These are phyloP conservation scores for Podila minutissima DNA, from an alignment of 192 early-diverging fungal genomes.

Conservation along the genomic window DNA sequence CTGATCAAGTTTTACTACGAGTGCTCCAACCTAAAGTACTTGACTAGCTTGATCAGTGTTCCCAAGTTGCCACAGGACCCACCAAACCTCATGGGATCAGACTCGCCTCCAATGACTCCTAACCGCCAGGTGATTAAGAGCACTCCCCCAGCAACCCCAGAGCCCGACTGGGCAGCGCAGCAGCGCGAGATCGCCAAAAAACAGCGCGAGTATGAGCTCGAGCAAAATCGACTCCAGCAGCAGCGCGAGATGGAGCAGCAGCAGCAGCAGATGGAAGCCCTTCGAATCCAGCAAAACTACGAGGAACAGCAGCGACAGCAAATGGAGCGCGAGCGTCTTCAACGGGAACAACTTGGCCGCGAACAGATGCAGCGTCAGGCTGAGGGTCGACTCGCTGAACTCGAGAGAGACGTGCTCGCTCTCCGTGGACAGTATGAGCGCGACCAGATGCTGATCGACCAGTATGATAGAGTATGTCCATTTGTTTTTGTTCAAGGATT, in stretches of 20 bases:
- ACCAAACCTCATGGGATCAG: slow-evolving; percentile 83
- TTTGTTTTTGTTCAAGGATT: neutral
- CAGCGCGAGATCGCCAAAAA: slow-evolving; percentile 74
- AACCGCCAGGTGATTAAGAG: slow-evolving; percentile 52
- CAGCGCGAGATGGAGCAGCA: slow-evolving; percentile 67
- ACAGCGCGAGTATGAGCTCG: slow-evolving; percentile 65
- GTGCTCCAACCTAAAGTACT: slow-evolving; percentile 87
- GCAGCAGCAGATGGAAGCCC: slow-evolving; percentile 61
- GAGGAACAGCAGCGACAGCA: slow-evolving; percentile 83
- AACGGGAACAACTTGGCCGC: slow-evolving; percentile 77
- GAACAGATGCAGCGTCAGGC: slow-evolving; percentile 87
- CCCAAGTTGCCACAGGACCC: slow-evolving; percentile 86
- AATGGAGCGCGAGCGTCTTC: slow-evolving; percentile 74
- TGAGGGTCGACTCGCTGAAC: slow-evolving; percentile 78
- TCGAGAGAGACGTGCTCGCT: slow-evolving; percentile 84
- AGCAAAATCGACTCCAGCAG: slow-evolving; percentile 70
- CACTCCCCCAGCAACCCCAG: slow-evolving; percentile 29
- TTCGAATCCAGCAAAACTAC: slow-evolving; percentile 75
- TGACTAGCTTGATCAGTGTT: slow-evolving; percentile 93
- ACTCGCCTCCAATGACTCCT: slow-evolving; percentile 69
- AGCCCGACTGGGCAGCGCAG: slow-evolving; percentile 64
- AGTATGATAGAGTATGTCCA: slow-evolving; percentile 79
- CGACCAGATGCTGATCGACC: slow-evolving; percentile 84
- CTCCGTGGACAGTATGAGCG: slow-evolving; percentile 81
- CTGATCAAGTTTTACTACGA: slow-evolving; percentile 93